Evolutionary conservation across 139 green algal genomes (phyloP).

Genomic region (Coelastrella sp.): DNA sequence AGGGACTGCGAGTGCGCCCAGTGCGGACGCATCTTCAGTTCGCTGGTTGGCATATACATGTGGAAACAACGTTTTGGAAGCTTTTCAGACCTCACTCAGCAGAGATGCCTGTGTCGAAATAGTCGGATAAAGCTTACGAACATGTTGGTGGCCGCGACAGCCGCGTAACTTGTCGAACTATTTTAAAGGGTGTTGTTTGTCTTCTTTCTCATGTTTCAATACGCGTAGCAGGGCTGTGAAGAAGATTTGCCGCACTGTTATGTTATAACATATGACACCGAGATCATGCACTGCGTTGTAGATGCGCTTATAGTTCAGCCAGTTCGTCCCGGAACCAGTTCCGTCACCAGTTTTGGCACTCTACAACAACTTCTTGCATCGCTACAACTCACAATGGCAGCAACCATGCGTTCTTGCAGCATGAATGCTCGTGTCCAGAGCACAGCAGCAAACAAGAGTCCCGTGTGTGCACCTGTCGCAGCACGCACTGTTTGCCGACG

Average conservation of each 20-base stretch:
- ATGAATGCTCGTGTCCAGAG: slow-evolving; percentile 31
- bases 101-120: too few relatives aligned
- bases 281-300: neutral
- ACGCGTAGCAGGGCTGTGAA: neutral
- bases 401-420: slow-evolving; percentile 20
- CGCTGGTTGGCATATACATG: too few relatives aligned
- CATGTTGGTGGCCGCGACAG: too few relatives aligned
- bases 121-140: too few relatives aligned
- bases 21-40: too few relatives aligned
- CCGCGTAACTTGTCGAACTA: too few relatives aligned
- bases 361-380: neutral
- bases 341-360: neutral
- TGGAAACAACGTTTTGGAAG: too few relatives aligned
- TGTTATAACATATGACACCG: slow-evolving; percentile 17
- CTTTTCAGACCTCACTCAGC: too few relatives aligned
- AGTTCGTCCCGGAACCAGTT: neutral
- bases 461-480: neutral
- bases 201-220: too few relatives aligned
- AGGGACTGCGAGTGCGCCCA: too few relatives aligned
- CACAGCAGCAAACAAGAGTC: slow-evolving; percentile 5
- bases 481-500: slow-evolving; percentile 2
- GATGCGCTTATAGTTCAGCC: neutral
- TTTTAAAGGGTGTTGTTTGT: too few relatives aligned
- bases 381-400: slow-evolving; percentile 16
- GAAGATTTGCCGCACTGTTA: neutral